Base-by-base conservation (phyloP, 2,329 filamentous ascomycete genomes). In the Phialophora expanda region DNA sequence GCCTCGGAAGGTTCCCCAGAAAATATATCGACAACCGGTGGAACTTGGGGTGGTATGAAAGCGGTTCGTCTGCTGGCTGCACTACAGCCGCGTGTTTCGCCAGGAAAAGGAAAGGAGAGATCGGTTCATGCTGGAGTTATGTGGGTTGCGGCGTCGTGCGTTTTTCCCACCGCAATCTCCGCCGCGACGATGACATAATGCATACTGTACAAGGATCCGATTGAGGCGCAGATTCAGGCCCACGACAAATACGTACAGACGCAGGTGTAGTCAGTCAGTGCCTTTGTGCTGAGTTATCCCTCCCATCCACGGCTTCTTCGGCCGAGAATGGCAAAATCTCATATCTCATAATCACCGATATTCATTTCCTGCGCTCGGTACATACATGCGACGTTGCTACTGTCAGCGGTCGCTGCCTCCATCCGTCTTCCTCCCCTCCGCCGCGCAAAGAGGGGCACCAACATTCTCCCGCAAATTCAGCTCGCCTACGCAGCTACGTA, bases 331-430 rank as follows among this genome's bases (percentile, higher is more conserved):
- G 46, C 55, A 32, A 60, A 28, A 38, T 51, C 56, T 30, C 56
- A 61, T 32, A 30, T 51, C 48, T 61, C 46, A 61, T 61, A 61
- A 61, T 51, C 58, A 41, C 28, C 11, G 17, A 17, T 51, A 34
- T 51, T 50, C 41, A 26, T 56, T 24, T 53, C 41, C 58, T 51
- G 28, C 59, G 3, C 44, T 8, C 14, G 48, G 59, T 54, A 22
- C 62, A 54, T 69, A 66, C 58, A 69, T 69, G 67, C 65, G 62
- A 67, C 65, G 32, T 62, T 58, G 62, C 51, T 48, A 30, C 34
- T 66, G 60, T 61, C 65, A 61, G 59, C 62, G 48, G 55, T 56
- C 59, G 50, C 50, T 63, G 55, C 41, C 53, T 53, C 62, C 44
- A 58, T 56, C 61, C 28, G 32, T 55, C 22, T 54, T 64, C 34